Evolutionary conservation across 805 yeast species (phyloP).

Genomic region (Wickerhamiella brachini): DNA sequence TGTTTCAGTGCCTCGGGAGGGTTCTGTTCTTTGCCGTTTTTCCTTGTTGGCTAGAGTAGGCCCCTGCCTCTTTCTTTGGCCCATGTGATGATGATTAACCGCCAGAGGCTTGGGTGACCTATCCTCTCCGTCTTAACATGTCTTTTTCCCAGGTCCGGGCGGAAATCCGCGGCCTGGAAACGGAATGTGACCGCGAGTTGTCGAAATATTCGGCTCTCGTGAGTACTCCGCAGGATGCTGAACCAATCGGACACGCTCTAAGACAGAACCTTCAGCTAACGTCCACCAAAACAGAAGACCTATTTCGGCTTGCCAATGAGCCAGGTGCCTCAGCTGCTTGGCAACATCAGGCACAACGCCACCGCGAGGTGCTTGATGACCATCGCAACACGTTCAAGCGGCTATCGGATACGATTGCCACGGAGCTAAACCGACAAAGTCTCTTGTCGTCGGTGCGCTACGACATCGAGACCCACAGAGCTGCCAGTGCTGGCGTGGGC

Average conservation of each 20-base stretch:
- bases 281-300: constrained; percentile 17
- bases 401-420: constrained; percentile 43
- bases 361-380: constrained; percentile 59
- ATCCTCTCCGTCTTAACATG: not conserved
- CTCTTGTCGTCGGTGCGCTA: constrained; percentile 60
- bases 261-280: constrained; percentile 38
- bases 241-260: constrained; percentile 31
- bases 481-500: constrained; percentile 18
- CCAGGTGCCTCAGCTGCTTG: constrained; percentile 54
- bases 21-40: not conserved
- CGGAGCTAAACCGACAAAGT: constrained; percentile 66
- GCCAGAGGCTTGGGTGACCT: too few species aligned
- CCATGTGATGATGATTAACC: not conserved
- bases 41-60: not conserved
- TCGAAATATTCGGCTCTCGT: constrained; percentile 42
- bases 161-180: constrained; percentile 37
- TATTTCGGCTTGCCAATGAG: constrained; percentile 24
- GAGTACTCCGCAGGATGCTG: constrained; percentile 40
- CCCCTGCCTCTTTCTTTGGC: not conserved
- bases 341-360: constrained; percentile 70
- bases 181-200: constrained; percentile 44
- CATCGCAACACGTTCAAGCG: constrained; percentile 51
- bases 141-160: constrained; percentile 9
- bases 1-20: not conserved
- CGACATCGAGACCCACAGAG: constrained; percentile 61